phyloP scores from a whole-genome alignment of 352 stramenopile species.

The Pythium monospermum region DNA sequence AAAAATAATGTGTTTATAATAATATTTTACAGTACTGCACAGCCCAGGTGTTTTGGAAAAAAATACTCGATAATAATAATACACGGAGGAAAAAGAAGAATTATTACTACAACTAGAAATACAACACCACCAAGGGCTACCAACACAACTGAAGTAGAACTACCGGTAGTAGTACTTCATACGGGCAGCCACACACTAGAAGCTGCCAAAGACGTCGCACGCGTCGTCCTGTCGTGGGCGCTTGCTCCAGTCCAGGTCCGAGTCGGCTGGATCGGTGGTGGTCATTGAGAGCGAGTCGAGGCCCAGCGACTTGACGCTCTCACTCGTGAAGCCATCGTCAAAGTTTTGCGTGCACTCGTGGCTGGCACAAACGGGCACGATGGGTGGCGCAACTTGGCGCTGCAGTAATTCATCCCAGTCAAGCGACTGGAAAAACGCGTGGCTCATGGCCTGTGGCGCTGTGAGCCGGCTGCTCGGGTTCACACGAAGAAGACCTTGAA shows the following conservation, averaged over 20 bases:
- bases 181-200: slow-evolving; percentile 2
- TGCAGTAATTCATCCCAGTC: slow-evolving; percentile 65
- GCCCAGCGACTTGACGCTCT: slow-evolving; percentile 41
- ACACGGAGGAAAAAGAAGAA: no score
- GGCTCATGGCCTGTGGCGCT: slow-evolving; percentile 56
- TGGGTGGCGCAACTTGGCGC: slow-evolving; percentile 56
- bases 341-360: slow-evolving; percentile 79
- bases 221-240: slow-evolving; percentile 10
- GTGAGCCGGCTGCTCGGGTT: slow-evolving; percentile 46
- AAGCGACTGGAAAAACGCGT: slow-evolving; percentile 69
- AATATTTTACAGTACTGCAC: no score
- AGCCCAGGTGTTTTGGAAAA: no score
- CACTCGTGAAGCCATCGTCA: slow-evolving; percentile 78
- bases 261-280: background rate
- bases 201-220: slow-evolving; percentile 15
- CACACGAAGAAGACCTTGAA: slow-evolving; percentile 48
- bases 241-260: slow-evolving; percentile 8
- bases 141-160: no score
- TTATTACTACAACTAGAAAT: background rate
- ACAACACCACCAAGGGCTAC: no score
- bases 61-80: no score
- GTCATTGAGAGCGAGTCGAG: background rate
- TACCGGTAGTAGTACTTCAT: no score
- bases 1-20: no score
- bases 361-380: slow-evolving; percentile 48